Evolutionary conservation across 345 rosid genomes (phyloP).

Genomic region (Populus euphratica): DNA sequence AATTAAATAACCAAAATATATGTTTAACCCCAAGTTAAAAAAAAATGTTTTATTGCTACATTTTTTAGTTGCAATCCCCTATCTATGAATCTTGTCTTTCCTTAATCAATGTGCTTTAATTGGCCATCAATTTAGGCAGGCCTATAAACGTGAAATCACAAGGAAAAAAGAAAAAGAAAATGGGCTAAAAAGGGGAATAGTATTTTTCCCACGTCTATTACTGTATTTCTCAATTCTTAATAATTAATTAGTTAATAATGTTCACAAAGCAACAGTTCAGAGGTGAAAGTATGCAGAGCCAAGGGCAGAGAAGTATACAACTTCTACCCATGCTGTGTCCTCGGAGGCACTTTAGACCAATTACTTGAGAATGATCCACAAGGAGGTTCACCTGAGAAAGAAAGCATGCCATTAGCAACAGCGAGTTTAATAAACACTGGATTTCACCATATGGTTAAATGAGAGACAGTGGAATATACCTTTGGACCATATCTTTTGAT

Average conservation of each 20-base stretch:
- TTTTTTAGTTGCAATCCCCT: too few relatives aligned
- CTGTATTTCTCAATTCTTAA: too few relatives aligned
- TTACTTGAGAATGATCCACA: slow-evolving; percentile 85
- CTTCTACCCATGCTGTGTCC: slow-evolving; percentile 60
- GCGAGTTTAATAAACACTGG: neutral
- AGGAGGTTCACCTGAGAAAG: slow-evolving; percentile 78
- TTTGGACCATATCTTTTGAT: slow-evolving; percentile 72
- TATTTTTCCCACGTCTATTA: too few relatives aligned
- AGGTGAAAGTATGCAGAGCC: slow-evolving; percentile 47
- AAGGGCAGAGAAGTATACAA: slow-evolving; percentile 40
- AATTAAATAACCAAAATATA: too few relatives aligned
- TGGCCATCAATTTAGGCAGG: too few relatives aligned
- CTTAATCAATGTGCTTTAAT: too few relatives aligned
- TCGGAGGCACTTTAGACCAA: slow-evolving; percentile 79
- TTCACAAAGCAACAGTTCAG: slow-evolving; percentile 17
- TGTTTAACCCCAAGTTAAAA: too few relatives aligned
- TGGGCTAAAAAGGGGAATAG: too few relatives aligned
- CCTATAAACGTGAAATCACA: too few relatives aligned
- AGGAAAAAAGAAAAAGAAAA: too few relatives aligned
- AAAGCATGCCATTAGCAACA: neutral
- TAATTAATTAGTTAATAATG: neutral
- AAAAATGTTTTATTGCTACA: too few relatives aligned
- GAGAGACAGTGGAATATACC: slow-evolving; percentile 30
- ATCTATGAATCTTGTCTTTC: too few relatives aligned
- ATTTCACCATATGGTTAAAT: neutral